Evolutionary conservation across 73 alveolate genomes (phyloP), one percentile per base, ranked within the genome.

Genomic region (Uronychia setigera): DNA sequence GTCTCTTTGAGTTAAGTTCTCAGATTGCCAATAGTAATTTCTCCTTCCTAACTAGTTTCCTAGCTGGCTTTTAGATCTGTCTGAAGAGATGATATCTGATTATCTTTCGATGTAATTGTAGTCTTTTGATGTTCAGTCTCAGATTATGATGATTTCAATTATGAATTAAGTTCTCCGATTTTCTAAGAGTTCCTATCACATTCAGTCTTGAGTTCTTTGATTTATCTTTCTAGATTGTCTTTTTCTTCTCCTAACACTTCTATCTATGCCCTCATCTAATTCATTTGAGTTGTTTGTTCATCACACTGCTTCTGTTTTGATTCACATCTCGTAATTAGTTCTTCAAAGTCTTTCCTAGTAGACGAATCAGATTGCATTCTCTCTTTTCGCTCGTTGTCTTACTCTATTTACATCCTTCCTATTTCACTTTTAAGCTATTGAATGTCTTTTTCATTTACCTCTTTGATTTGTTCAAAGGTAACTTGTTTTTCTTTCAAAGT

Each of bases 1-100:
- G 79, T 35, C 79, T n/a, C 28, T 80, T 11, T 80, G 26, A 58
- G 57, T 78, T 14, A 78, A 78, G 84, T n/a, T n/a, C n/a, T n/a
- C n/a, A n/a, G n/a, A n/a, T n/a, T n/a, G n/a, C n/a, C n/a, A n/a
- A n/a, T n/a, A n/a, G n/a, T n/a, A n/a, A n/a, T n/a, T n/a, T n/a
- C n/a, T n/a, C n/a, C n/a, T n/a, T n/a, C n/a, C n/a, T n/a, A n/a
- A n/a, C n/a, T n/a, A n/a, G n/a, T n/a, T n/a, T n/a, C n/a, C n/a
- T n/a, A n/a, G n/a, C n/a, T n/a, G n/a, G n/a, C n/a, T n/a, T n/a
- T n/a, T n/a, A n/a, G n/a, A n/a, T n/a, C n/a, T n/a, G n/a, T n/a
- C n/a, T n/a, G n/a, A n/a, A n/a, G n/a, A n/a, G n/a, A n/a, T n/a
- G n/a, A n/a, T n/a, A n/a, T n/a, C n/a, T n/a, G n/a, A n/a, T n/a